Evolutionary conservation across 768 basidiomycete species (phyloP).

Genomic region (Lactarius sanguifluus): DNA sequence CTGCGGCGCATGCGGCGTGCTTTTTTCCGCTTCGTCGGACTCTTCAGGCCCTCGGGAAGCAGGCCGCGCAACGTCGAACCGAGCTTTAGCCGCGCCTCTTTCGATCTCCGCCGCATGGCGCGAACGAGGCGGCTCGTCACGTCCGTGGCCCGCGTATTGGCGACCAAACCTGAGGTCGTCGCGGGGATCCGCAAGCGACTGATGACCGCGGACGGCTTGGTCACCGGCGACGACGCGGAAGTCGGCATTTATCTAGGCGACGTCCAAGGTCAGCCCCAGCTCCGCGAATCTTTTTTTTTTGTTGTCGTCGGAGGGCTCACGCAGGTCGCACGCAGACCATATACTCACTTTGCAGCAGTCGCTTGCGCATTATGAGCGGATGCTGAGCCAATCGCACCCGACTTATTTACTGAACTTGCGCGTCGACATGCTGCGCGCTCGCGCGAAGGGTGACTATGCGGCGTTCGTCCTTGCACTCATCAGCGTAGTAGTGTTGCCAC

Average conservation of each 20-base stretch:
- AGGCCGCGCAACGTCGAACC: conserved; percentile 4
- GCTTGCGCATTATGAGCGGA: conserved; percentile 81
- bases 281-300: neutral
- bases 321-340: conserved; percentile 59
- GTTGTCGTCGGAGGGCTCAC: neutral
- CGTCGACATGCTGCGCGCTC: conserved; percentile 55
- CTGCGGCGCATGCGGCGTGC: conserved; percentile 41
- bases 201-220: conserved; percentile 40
- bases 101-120: conserved; percentile 74
- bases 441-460: conserved; percentile 62
- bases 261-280: conserved; percentile 66
- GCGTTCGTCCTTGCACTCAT: conserved; percentile 67
- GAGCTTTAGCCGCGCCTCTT: conserved; percentile 38
- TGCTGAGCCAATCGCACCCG: conserved; percentile 85
- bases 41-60: conserved; percentile 3
- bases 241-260: conserved; percentile 89
- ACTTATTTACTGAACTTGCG: conserved; percentile 80
- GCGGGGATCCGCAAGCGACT: conserved; percentile 77
- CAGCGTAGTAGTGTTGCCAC: conserved; percentile 62
- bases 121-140: conserved; percentile 76
- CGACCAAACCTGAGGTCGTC: conserved; percentile 80
- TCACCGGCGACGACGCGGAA: conserved; percentile 54
- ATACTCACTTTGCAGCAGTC: conserved; percentile 85
- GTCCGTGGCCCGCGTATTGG: conserved; percentile 70
- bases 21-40: conserved; percentile 22